Conservation (phyloP, 495 filamentous ascomycete species). For the Hyphodiscus hymeniophilus region DNA sequence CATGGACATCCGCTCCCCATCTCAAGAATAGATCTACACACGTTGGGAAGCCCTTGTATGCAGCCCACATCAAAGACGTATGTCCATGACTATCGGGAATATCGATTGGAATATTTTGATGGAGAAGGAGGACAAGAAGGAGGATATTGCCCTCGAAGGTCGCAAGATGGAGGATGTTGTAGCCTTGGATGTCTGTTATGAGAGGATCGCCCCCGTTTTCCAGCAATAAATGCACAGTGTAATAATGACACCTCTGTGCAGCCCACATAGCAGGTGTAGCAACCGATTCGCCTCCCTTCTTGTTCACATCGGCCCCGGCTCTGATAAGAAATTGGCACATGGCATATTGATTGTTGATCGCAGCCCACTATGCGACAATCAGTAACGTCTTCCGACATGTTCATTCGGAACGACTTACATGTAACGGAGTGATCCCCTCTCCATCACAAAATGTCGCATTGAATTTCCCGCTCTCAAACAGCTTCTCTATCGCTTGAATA, state of each 20-base stretch:
- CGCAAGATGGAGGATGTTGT: slow-evolving; percentile 92
- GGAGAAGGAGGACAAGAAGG: slow-evolving; percentile 72
- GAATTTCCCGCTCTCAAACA: slow-evolving; percentile 75
- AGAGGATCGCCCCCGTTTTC: slow-evolving; percentile 84
- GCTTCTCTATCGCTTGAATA: slow-evolving; percentile 73
- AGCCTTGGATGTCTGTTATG: slow-evolving; percentile 83
- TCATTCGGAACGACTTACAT: slow-evolving; percentile 49
- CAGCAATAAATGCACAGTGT: slow-evolving; percentile 66
- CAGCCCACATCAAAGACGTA: slow-evolving; percentile 95
- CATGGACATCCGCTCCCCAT: slow-evolving; percentile 92
- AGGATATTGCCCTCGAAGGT: slow-evolving; percentile 97
- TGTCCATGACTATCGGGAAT: slow-evolving; percentile 81
- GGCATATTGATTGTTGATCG: slow-evolving; percentile 97
- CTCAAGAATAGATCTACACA: slow-evolving; percentile 89
- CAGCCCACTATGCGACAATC: slow-evolving; percentile 75
- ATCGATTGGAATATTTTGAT: slow-evolving; percentile 91
- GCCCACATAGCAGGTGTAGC: slow-evolving; percentile 96
- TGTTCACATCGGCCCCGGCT: slow-evolving; percentile 83
- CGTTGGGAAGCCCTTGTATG: slow-evolving; percentile 87
- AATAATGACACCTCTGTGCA: slow-evolving; percentile 87
- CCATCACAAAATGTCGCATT: slow-evolving; percentile 75
- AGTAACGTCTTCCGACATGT: slow-evolving; percentile 7
- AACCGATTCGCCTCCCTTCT: slow-evolving; percentile 86
- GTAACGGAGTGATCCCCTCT: slow-evolving; percentile 89
- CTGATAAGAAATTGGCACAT: slow-evolving; percentile 94